These are phyloP conservation scores for Taphrina populina DNA, from an alignment of 1,139 yeast genomes.

Conservation along the genomic window DNA sequence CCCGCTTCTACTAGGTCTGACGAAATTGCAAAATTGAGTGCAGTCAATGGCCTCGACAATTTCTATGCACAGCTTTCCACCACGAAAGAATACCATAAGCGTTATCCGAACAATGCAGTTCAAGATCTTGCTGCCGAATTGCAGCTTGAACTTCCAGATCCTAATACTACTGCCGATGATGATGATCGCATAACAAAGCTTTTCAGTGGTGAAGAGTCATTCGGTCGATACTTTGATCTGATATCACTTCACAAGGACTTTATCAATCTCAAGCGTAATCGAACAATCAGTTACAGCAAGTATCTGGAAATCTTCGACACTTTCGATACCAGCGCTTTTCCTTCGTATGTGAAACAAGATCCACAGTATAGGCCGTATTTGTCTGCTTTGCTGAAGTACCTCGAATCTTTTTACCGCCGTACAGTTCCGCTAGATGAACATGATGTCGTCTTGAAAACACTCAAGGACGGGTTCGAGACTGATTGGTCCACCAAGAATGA, in stretches of 20 bases:
- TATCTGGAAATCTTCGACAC: constrained; percentile 54
- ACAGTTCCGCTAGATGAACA: constrained; percentile 56
- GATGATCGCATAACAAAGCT: constrained; percentile 47
- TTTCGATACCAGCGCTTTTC: constrained; percentile 45
- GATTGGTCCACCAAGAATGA: constrained; percentile 39
- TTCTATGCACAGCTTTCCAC: constrained; percentile 51
- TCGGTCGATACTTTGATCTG: constrained; percentile 67
- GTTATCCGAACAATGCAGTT: constrained; percentile 45
- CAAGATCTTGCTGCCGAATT: constrained; percentile 48
- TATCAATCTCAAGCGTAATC: constrained; percentile 49
- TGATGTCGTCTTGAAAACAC: constrained; percentile 45
- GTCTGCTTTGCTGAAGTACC: constrained; percentile 51
- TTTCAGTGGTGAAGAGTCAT: constrained; percentile 61
- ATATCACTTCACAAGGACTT: constrained; percentile 53
- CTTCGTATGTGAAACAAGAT: constrained; percentile 41
- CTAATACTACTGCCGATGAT: constrained; percentile 22
- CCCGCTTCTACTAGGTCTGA: constrained; percentile 38
- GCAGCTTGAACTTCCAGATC: constrained; percentile 36
- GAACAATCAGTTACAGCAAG: constrained; percentile 51
- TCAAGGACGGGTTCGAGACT: constrained; percentile 46
- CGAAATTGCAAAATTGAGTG: constrained; percentile 36
- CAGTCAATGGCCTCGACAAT: constrained; percentile 44
- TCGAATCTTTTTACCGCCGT: constrained; percentile 51
- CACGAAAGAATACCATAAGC: constrained; percentile 45
- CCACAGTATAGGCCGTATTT: constrained; percentile 51